These are phyloP conservation scores for Bombardia bombarda DNA, from an alignment of 495 filamentous ascomycete genomes.

Conservation along the genomic window DNA sequence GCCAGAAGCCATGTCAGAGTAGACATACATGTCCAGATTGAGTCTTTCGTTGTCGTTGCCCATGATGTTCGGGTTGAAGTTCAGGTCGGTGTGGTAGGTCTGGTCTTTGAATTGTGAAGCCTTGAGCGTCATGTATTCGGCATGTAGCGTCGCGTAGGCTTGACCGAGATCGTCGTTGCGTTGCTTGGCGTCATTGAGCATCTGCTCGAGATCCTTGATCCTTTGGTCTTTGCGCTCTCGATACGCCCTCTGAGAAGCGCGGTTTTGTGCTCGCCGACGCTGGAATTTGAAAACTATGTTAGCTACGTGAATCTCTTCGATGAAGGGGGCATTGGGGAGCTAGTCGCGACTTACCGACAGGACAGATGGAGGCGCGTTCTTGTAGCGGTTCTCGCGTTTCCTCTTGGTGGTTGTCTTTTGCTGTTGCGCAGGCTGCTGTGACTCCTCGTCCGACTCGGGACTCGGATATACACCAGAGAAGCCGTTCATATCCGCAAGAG, in stretches of 20 bases:
- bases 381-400: slow-evolving; percentile 42
- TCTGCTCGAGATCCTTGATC: slow-evolving; percentile 71
- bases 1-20: slow-evolving; percentile 16
- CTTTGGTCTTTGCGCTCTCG: slow-evolving; percentile 79
- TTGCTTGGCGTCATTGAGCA: slow-evolving; percentile 51
- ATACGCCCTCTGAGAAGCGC: slow-evolving; percentile 66
- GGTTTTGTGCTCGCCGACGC: slow-evolving; percentile 51
- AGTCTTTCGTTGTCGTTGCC: slow-evolving; percentile 13
- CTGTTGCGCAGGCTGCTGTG: slow-evolving; percentile 20
- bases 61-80: slow-evolving; percentile 9
- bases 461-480: slow-evolving; percentile 28
- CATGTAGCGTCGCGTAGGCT: slow-evolving; percentile 32
- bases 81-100: slow-evolving; percentile 13
- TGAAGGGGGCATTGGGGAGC: too few species aligned
- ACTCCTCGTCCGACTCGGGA: slow-evolving; percentile 30
- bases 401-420: slow-evolving; percentile 35
- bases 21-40: slow-evolving; percentile 22
- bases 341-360: slow-evolving; percentile 32
- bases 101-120: slow-evolving; percentile 17
- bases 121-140: slow-evolving; percentile 34
- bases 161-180: slow-evolving; percentile 35
- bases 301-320: neutral
- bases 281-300: slow-evolving; percentile 12
- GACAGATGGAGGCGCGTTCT: slow-evolving; percentile 41
- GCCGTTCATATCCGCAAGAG: slow-evolving; percentile 14